Evolutionary conservation across 208 protist genomes (phyloP).

Genomic region (Porcisia deanei): DNA sequence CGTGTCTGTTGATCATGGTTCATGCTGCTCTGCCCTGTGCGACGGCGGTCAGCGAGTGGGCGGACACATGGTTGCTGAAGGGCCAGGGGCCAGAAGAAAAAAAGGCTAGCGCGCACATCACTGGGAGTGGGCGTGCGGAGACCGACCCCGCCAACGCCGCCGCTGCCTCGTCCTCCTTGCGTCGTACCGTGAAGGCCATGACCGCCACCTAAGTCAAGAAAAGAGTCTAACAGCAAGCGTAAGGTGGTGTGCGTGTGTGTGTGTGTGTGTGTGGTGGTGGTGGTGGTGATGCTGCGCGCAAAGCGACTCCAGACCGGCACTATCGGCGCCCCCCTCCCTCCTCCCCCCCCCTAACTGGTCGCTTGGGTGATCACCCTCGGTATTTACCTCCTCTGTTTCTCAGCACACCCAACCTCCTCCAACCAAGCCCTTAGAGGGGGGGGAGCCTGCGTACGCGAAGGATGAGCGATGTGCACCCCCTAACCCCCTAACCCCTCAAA

Average conservation of each 20-base stretch:
- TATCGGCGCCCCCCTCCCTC: neutral
- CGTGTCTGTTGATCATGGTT: constrained; percentile 23
- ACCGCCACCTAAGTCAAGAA: neutral
- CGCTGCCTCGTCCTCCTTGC: neutral
- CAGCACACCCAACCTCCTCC: no score
- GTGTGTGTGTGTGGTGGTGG: constrained; percentile 2
- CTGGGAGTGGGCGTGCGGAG: neutral
- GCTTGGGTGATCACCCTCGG: no score
- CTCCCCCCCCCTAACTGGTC: no score
- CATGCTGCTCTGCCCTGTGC: constrained; percentile 12
- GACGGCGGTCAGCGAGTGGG: neutral
- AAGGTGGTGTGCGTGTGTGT: neutral
- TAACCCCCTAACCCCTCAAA: no score
- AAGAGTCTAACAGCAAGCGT: no score
- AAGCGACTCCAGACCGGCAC: neutral
- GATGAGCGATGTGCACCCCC: no score
- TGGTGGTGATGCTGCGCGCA: neutral
- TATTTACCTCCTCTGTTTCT: no score
- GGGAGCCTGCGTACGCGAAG: no score
- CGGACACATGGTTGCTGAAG: constrained; percentile 8
- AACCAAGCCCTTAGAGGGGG: no score
- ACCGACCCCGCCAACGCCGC: neutral
- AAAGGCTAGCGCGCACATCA: neutral
- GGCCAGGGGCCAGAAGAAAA: neutral
- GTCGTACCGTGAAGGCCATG: neutral